phyloP scores from a whole-genome alignment of 768 basidiomycete genomes.

The Leucocoprinus birnbaumii region DNA sequence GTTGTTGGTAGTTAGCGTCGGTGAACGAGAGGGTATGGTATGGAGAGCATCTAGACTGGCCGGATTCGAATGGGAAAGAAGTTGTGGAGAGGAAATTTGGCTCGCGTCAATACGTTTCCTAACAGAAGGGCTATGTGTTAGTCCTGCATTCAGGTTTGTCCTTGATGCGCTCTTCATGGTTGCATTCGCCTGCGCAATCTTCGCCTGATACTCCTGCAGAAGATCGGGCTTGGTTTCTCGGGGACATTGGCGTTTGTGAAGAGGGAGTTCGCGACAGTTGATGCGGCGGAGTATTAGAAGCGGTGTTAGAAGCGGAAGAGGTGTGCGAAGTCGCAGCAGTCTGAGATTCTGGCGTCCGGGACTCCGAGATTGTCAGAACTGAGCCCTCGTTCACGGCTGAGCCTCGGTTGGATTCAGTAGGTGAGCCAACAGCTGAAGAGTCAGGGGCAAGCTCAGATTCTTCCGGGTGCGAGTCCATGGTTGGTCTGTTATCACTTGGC shows the following conservation, averaged over 20 bases:
- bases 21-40: slow-evolving; percentile 57
- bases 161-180: slow-evolving; percentile 50
- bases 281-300: slow-evolving; percentile 24
- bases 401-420: slow-evolving; percentile 3
- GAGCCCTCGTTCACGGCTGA: not conserved
- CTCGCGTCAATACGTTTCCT: slow-evolving; percentile 60
- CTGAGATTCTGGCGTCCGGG: slow-evolving; percentile 2
- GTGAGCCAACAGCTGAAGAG: not conserved
- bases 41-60: slow-evolving; percentile 44
- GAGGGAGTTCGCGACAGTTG: slow-evolving; percentile 37
- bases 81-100: slow-evolving; percentile 63
- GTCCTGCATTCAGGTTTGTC: slow-evolving; percentile 36
- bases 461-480: slow-evolving; percentile 14
- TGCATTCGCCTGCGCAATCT: slow-evolving; percentile 63
- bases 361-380: not conserved
- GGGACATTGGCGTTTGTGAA: slow-evolving; percentile 37
- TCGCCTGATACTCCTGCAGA: slow-evolving; percentile 63
- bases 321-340: slow-evolving; percentile 16
- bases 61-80: slow-evolving; percentile 60
- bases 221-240: slow-evolving; percentile 48
- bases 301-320: slow-evolving; percentile 24
- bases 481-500: slow-evolving; percentile 24
- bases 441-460: slow-evolving; percentile 10
- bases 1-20: slow-evolving; percentile 43
- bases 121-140: slow-evolving; percentile 35